phyloP scores from a whole-genome alignment of 2,329 filamentous ascomycete genomes.

The Pseudogymnoascus sp. region DNA sequence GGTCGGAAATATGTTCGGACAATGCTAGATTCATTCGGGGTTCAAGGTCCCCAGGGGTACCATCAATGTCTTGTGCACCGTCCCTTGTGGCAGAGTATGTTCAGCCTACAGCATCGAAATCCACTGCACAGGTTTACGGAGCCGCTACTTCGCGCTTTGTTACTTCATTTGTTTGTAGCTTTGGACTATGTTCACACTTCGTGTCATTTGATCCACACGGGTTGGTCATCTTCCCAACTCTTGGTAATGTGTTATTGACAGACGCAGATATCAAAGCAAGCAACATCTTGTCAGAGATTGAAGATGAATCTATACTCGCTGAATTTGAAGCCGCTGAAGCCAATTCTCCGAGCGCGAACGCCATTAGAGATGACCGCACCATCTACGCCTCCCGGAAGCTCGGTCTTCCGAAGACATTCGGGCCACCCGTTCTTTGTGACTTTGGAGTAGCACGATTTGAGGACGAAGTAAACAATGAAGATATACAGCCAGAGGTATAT shows the following conservation, averaged over 20 bases:
- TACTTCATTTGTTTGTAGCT: constrained; percentile 15
- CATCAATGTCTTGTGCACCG: constrained; percentile 21
- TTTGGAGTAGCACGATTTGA: constrained; percentile 21
- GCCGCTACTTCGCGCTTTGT: constrained; percentile 15
- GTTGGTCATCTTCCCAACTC: constrained; percentile 9
- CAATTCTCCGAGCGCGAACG: constrained; percentile 24
- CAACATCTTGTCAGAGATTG: constrained; percentile 27
- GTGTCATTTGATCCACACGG: constrained; percentile 20
- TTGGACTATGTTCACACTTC: constrained; percentile 23
- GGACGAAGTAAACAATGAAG: constrained; percentile 13
- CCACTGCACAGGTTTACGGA: constrained; percentile 8
- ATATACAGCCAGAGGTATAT: constrained; percentile 21
- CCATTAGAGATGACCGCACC: constrained; percentile 23
- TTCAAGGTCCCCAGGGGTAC: constrained; percentile 16
- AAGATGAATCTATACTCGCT: constrained; percentile 24
- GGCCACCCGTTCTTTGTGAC: constrained; percentile 26
- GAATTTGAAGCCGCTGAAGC: constrained; percentile 25
- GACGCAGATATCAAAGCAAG: constrained; percentile 25
- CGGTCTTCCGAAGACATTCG: constrained; percentile 22
- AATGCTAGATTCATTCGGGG: constrained; percentile 28
- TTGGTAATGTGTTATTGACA: neutral
- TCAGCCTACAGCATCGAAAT: constrained; percentile 12
- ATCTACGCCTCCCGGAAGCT: constrained; percentile 24
- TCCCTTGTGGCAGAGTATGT: constrained; percentile 16
- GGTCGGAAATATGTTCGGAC: constrained; percentile 26